Percentiles rank a stretch among this genome's conserved stretches.
Evolutionary conservation across 257 asterid genomes (phyloP).

Genomic region (Asclepias syriaca): DNA sequence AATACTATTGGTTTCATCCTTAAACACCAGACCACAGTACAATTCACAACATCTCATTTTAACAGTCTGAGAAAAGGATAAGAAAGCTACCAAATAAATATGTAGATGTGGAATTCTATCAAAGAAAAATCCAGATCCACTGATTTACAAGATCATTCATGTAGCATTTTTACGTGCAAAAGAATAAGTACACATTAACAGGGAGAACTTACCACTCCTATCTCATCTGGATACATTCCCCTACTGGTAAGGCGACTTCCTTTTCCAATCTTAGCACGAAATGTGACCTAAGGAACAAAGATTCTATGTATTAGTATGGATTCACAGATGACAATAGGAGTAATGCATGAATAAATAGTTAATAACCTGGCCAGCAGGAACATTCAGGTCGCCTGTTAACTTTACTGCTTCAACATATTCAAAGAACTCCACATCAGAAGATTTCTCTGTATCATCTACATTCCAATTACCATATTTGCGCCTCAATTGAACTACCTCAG

Average conservation of each 20-base stretch:
- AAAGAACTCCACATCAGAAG: constrained; percentile 79
- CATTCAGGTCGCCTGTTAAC: constrained; percentile 92
- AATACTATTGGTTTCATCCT: neutral
- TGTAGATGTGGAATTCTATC: neutral
- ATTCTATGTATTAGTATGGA: constrained; percentile 5
- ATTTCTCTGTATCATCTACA: constrained; percentile 35
- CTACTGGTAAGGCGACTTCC: constrained; percentile 57
- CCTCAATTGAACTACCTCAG: constrained; percentile 85
- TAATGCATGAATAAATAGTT: constrained; percentile 19
- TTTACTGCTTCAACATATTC: constrained; percentile 98
- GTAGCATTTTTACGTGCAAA: neutral
- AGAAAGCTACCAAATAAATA: neutral
- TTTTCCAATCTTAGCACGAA: constrained; percentile 85
- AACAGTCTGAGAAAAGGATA: neutral
- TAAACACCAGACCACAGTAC: neutral
- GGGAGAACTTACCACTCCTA: constrained; percentile 71
- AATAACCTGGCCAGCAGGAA: constrained; percentile 89
- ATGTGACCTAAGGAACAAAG: constrained; percentile 57
- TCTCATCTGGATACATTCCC: constrained; percentile 78
- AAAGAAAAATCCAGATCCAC: neutral
- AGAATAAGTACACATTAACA: neutral
- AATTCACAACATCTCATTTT: no score
- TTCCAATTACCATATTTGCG: constrained; percentile 96
- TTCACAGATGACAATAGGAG: constrained; percentile 9
- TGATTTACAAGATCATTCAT: neutral